A percentile compares a stretch with the other conserved stretches of the same genome.
phyloP scores from a whole-genome alignment of 106 monocot genomes.

The Narthecium ossifragum region DNA sequence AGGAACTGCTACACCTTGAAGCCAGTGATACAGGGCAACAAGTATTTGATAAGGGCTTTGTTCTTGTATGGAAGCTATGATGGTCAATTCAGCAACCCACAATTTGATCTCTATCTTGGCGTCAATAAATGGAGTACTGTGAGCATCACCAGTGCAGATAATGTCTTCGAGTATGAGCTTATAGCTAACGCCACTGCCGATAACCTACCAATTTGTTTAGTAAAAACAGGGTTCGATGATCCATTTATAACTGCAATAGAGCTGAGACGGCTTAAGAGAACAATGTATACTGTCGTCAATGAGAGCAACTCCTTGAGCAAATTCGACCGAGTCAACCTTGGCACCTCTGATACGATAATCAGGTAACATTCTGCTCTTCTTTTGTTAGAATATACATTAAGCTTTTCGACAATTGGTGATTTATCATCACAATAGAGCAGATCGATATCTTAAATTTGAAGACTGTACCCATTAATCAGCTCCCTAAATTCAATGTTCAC shows the following conservation, averaged over 20 bases:
- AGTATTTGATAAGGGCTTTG: conserved; percentile 27
- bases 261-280: conserved; percentile 8
- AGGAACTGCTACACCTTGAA: conserved; percentile 31
- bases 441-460: no score
- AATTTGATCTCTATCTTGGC: conserved; percentile 23
- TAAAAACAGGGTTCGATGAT: conserved; percentile 9
- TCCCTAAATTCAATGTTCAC: no score
- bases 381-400: no score
- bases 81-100: neutral
- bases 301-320: neutral
- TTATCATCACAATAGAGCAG: no score
- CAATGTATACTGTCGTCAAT: neutral
- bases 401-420: no score
- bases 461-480: no score
- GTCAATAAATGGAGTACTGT: conserved; percentile 14
- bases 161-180: neutral
- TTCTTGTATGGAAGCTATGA: conserved; percentile 40
- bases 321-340: neutral
- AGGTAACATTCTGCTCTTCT: no score
- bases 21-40: conserved; percentile 4
- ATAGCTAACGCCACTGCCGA: conserved; percentile 1
- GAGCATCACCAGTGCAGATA: neutral
- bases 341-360: neutral
- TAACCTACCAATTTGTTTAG: conserved; percentile 18
- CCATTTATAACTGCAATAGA: conserved; percentile 27